These are phyloP conservation scores for Synchytrium microbalum DNA, from an alignment of 371 early-diverging fungal species.

Conservation along the genomic window DNA sequence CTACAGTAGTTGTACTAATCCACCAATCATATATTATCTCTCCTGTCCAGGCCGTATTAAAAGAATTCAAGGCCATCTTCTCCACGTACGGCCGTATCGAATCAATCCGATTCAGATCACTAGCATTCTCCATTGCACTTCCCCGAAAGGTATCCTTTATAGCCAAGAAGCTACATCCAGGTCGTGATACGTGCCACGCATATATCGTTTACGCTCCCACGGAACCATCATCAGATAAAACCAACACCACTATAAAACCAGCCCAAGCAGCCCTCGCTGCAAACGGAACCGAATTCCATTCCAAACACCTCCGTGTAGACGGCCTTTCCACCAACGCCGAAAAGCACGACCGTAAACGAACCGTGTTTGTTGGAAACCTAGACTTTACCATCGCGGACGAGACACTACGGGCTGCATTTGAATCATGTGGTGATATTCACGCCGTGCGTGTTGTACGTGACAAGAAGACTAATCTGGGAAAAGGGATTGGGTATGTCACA, in stretches of 20 bases:
- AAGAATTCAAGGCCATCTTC: slow-evolving; percentile 57
- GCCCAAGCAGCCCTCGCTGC: slow-evolving; percentile 55
- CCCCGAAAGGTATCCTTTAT: slow-evolving; percentile 69
- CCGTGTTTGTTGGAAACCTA: slow-evolving; percentile 88
- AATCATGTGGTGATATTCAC: slow-evolving; percentile 67
- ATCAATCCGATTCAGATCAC: slow-evolving; percentile 82
- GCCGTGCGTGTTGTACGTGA: not conserved
- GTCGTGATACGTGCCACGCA: slow-evolving; percentile 78
- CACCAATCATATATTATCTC: not conserved
- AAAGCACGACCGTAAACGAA: slow-evolving; percentile 66
- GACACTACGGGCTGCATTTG: slow-evolving; percentile 74
- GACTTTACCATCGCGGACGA: slow-evolving; percentile 84
- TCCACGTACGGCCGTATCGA: slow-evolving; percentile 66
- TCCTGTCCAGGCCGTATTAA: slow-evolving; percentile 37
- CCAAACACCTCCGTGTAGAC: slow-evolving; percentile 84
- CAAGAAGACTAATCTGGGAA: slow-evolving; percentile 79
- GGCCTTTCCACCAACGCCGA: slow-evolving; percentile 34
- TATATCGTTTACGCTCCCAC: slow-evolving; percentile 70
- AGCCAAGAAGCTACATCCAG: slow-evolving; percentile 64
- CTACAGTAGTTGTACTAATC: not conserved
- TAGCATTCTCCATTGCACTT: slow-evolving; percentile 61
- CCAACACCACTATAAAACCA: not conserved
- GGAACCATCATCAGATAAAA: too few relatives aligned
- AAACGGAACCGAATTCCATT: slow-evolving; percentile 75
- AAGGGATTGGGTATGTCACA: slow-evolving; percentile 82